A percentile compares a stretch with the other conserved stretches of the same genome.
These are phyloP conservation scores for Sanghuangporus weigelae DNA, from an alignment of 1,284 basidiomycete species.

Conservation along the genomic window DNA sequence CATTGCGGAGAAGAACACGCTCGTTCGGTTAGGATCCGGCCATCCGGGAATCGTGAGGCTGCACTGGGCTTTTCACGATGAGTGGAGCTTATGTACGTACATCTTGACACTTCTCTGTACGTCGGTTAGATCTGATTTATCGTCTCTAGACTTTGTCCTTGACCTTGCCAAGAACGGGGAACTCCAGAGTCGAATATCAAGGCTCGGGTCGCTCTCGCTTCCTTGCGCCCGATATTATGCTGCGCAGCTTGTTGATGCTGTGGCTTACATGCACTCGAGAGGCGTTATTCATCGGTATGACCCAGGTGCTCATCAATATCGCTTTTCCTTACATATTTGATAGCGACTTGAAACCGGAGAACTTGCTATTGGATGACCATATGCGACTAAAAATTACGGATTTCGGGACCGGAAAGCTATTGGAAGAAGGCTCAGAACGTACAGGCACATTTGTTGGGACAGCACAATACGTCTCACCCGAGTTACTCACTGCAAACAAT, in stretches of 20 bases:
- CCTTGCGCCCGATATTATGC: constrained; percentile 76
- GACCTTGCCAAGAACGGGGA: constrained; percentile 91
- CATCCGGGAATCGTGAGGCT: constrained; percentile 83
- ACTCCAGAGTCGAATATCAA: constrained; percentile 73
- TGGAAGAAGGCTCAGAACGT: constrained; percentile 52
- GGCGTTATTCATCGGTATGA: constrained; percentile 81
- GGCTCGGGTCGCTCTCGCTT: constrained; percentile 77
- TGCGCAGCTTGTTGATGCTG: constrained; percentile 83
- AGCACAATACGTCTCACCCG: constrained; percentile 93
- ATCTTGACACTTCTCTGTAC: constrained; percentile 6
- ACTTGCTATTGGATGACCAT: constrained; percentile 81
- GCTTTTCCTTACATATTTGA: constrained; percentile 9
- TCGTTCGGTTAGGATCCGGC: constrained; percentile 48
- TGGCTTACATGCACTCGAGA: constrained; percentile 85
- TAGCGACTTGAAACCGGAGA: constrained; percentile 89
- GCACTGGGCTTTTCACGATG: constrained; percentile 82
- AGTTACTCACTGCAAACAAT: constrained; percentile 76
- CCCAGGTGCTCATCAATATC: not conserved
- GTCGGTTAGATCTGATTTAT: not conserved
- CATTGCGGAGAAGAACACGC: constrained; percentile 58
- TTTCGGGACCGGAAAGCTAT: constrained; percentile 93
- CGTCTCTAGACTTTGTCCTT: constrained; percentile 77
- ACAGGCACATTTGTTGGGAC: constrained; percentile 92
- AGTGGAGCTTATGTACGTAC: constrained; percentile 74
- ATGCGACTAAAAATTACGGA: constrained; percentile 93